Percentiles rank a stretch among this genome's conserved stretches.
Evolutionary conservation across 176 grass and related monocot genomes (phyloP).

Genomic region (Paspalum vaginatum): DNA sequence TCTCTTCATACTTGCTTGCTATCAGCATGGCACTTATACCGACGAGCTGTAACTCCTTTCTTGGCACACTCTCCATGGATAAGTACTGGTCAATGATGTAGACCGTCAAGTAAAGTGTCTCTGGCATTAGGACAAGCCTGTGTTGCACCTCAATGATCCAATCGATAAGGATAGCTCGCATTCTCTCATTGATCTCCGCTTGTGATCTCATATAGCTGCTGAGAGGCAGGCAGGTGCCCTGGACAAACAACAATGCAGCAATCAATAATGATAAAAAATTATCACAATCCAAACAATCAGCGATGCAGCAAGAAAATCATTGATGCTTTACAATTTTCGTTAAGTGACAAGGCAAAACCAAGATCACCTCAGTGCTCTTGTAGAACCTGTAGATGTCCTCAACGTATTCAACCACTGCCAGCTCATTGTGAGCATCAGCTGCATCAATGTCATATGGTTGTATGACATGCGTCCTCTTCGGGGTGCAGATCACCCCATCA

Average conservation of each 20-base stretch:
- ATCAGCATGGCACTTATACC: slow-evolving; percentile 83
- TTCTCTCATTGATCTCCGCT: slow-evolving; percentile 60
- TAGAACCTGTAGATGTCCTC: slow-evolving; percentile 86
- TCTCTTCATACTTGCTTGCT: slow-evolving; percentile 89
- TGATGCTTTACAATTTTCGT: not conserved
- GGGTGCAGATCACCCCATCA: slow-evolving; percentile 41
- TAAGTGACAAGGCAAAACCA: slow-evolving; percentile 16
- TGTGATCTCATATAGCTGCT: slow-evolving; percentile 64
- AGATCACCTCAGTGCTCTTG: slow-evolving; percentile 63
- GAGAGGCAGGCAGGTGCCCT: slow-evolving; percentile 52
- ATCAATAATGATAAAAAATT: slow-evolving; percentile 2
- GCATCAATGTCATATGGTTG: slow-evolving; percentile 58
- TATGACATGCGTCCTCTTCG: slow-evolving; percentile 17
- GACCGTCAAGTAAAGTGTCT: slow-evolving; percentile 79
- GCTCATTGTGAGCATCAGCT: slow-evolving; percentile 61
- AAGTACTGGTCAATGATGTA: slow-evolving; percentile 78
- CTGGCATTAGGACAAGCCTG: slow-evolving; percentile 69
- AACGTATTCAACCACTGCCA: slow-evolving; percentile 81
- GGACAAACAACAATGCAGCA: slow-evolving; percentile 39
- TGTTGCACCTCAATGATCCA: slow-evolving; percentile 81
- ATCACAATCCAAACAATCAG: not conserved
- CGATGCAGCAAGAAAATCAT: slow-evolving; percentile 7
- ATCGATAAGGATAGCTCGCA: slow-evolving; percentile 71
- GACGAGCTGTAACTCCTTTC: slow-evolving; percentile 77
- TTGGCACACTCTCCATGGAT: slow-evolving; percentile 45